Base-by-base conservation (phyloP, 441 rosid genomes). In the Arabidopsis lyrata region DNA sequence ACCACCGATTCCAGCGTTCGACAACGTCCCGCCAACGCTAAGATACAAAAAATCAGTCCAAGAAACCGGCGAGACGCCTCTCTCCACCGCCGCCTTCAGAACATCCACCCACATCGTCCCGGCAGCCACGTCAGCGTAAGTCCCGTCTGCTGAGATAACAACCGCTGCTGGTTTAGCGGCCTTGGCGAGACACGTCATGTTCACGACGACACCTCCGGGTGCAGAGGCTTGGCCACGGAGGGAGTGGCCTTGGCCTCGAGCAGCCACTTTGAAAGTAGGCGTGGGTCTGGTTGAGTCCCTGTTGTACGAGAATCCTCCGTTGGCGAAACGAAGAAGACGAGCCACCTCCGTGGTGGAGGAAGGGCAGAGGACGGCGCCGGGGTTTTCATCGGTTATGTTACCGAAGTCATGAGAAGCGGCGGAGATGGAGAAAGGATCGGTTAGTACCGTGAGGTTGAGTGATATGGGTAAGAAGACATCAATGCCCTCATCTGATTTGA, bases 1-100 rank as follows among this genome's bases (percentile, higher is more conserved):
- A 16, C 99, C 99, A 22, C 99, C 83, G 20, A 95, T 95, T 75
- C 99, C 99, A 6, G 91, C 98, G 62, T 95, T 91, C 8, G 98
- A 91, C 49, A 95, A 95, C 4, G 99, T 95, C 38, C 99, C 99
- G 2, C 98, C 99, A 1, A 93, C 95, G 12, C 85, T 93, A 3
- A 95, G 85, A 77, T 91, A 82, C 86, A 95, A 72, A 57, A 91
- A 95, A 66, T 95, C 99, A 0, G 99, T 91, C 89, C 90, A 95
- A 10, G 97, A 83, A 42, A 81, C 82, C 38, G 99, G 96, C 36
- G 97, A 80, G 50, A 91, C 80, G 27, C 97, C 98, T 60, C 74
- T 79, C 60, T 73, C 55, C 59, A 81, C 18, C n/a, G 92, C 75
- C 47, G 74, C 84, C 45, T 80, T 67, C 42, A 95, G 27, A 76